Percentiles rank a stretch among this genome's conserved stretches.
These are phyloP conservation scores for Taphrina communis DNA, from an alignment of 1,139 yeast genomes.

Conservation along the genomic window DNA sequence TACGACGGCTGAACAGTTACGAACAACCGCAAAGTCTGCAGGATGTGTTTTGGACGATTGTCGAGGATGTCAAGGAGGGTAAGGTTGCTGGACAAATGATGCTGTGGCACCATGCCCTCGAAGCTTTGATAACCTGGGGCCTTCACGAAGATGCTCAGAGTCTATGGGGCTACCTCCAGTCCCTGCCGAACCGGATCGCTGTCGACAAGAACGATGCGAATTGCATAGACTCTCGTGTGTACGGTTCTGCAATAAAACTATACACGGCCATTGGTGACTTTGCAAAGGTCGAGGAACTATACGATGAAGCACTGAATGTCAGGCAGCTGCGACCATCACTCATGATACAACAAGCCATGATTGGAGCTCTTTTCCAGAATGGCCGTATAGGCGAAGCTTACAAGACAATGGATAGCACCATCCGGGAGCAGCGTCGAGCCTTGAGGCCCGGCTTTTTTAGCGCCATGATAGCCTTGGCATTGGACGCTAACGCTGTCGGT, in stretches of 20 bases:
- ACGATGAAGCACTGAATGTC: slow-evolving; percentile 6
- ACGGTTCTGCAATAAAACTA: slow-evolving; percentile 24
- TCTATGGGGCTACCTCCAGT: slow-evolving; percentile 17
- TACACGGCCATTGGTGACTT: slow-evolving; percentile 16
- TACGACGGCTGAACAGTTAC: slow-evolving; percentile 20
- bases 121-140: slow-evolving; percentile 21
- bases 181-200: slow-evolving; percentile 23
- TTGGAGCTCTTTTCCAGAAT: slow-evolving; percentile 23
- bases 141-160: slow-evolving; percentile 18
- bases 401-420: slow-evolving; percentile 29
- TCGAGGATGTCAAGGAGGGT: slow-evolving; percentile 26
- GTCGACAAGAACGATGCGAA: slow-evolving; percentile 13
- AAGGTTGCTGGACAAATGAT: slow-evolving; percentile 29
- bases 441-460: slow-evolving; percentile 29
- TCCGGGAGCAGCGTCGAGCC: slow-evolving; percentile 23
- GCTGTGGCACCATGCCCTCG: slow-evolving; percentile 29
- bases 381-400: slow-evolving; percentile 31
- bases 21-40: slow-evolving; percentile 36
- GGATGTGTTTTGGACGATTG: slow-evolving; percentile 30
- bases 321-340: slow-evolving; percentile 15
- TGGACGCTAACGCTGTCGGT: slow-evolving; percentile 36
- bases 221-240: slow-evolving; percentile 28
- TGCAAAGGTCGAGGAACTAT: slow-evolving; percentile 2
- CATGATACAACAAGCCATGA: slow-evolving; percentile 26
- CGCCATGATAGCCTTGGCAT: slow-evolving; percentile 31